Evolutionary conservation across 805 yeast species (phyloP), one percentile per base, ranked within the genome.

Genomic region (Kuraishia piskuri): DNA sequence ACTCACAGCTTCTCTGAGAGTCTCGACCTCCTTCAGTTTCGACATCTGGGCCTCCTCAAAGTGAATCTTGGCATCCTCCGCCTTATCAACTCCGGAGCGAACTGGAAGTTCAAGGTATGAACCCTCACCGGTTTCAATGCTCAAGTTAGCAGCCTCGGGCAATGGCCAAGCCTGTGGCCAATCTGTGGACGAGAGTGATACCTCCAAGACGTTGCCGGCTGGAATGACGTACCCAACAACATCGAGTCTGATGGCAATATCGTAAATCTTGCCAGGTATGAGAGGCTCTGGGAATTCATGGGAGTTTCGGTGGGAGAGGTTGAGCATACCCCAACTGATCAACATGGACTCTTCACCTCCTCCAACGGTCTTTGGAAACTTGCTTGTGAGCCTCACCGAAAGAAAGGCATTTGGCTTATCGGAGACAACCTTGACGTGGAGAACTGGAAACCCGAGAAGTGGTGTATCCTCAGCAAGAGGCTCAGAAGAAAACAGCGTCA

Each of bases 101-200:
- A 31, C 40, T 20, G 50, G 50, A 10, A 48, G 14, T 19, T 20
- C 26, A n/a, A 48, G 10, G 17, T 31, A 31, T 31, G 40, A 31
- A 31, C 40, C 40, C 40, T 48, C 40, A 19, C 47, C 47, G 3
- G 47, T 20, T 21, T 44, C 23, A 20, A 44, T 20, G 47, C 14
- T 20, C 46, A 74, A 56, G 1, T 63, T 66, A 50, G 77, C 74
- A 7, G 67, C 70, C 56, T 71, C 74, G 5, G 76, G 67, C 0
- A 69, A 61, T 24, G 79, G 79, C 79, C 79, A 75, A 36, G 67
- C 66, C 53, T 73, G 76, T 10, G 79, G 78, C 79, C 79, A 75
- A 55, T 75, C 78, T 31, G 74, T 65, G 1, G 78, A 66, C 5
- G 77, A 73, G 46, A 75, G 63, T 0, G 76, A 72, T 12, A 75